phyloP scores from a whole-genome alignment of 2,329 filamentous ascomycete species.

The Karstenula rhodostoma region DNA sequence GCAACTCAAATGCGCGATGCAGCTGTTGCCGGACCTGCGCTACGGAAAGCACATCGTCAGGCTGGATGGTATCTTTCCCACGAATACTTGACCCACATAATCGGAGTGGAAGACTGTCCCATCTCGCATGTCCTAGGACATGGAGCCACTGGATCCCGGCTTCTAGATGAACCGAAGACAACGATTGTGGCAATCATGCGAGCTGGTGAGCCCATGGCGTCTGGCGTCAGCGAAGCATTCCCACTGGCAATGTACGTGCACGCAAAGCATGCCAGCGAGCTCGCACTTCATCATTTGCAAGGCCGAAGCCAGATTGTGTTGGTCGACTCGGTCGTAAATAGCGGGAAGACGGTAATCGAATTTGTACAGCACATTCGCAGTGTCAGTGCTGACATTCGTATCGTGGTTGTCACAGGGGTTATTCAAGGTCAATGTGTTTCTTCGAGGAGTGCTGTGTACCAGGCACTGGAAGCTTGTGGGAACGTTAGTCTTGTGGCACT shows the following conservation, averaged over 20 bases:
- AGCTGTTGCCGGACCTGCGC: conserved; percentile 51
- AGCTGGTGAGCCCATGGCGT: conserved; percentile 68
- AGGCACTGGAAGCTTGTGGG: conserved; percentile 10
- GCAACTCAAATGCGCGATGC: conserved; percentile 64
- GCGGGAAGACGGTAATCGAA: conserved; percentile 57
- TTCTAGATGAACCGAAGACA: conserved; percentile 59
- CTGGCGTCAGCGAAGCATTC: conserved; percentile 63
- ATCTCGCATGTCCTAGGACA: conserved; percentile 64
- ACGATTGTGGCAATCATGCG: conserved; percentile 67
- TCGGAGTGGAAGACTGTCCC: conserved; percentile 60
- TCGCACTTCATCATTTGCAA: conserved; percentile 42
- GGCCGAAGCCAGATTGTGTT: conserved; percentile 55
- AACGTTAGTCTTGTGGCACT: conserved; percentile 57
- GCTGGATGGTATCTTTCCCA: conserved; percentile 64
- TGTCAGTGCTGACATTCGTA: conserved; percentile 50
- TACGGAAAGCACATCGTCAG: conserved; percentile 60
- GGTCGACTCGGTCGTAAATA: conserved; percentile 69
- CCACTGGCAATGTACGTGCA: conserved; percentile 62
- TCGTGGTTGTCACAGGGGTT: conserved; percentile 65
- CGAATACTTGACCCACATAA: conserved; percentile 55
- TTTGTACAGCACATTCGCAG: conserved; percentile 60
- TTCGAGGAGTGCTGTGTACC: conserved; percentile 11
- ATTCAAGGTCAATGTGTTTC: conserved; percentile 54
- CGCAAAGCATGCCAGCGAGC: conserved; percentile 50
- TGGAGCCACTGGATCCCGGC: conserved; percentile 54